Percentiles rank a stretch among this genome's conserved stretches.
phyloP scores from a whole-genome alignment of 2,329 filamentous ascomycete genomes.

The Diplodia mutila region DNA sequence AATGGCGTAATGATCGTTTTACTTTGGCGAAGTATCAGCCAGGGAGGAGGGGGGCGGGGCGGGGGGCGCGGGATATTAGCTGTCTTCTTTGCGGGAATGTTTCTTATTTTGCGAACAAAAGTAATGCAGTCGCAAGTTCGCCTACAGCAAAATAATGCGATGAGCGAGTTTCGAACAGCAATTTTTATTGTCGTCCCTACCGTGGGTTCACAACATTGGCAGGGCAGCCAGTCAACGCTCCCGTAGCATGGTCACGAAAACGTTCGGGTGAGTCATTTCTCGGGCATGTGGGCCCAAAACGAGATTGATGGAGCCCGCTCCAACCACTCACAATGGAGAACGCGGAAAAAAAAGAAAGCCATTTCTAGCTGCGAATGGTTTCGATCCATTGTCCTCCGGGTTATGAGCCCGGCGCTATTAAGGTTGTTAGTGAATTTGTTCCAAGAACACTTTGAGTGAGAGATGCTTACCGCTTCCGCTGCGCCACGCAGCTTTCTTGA shows the following conservation, averaged over 20 bases:
- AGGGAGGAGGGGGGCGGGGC: not conserved
- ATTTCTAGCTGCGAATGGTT: conserved; percentile 30
- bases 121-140: not conserved
- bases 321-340: not conserved
- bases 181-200: not conserved
- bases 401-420: conserved; percentile 36
- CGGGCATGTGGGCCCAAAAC: conserved; percentile 2
- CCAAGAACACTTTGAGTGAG: not conserved
- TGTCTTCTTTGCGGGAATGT: not conserved
- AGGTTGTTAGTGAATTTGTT: conserved; percentile 7
- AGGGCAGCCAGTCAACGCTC: conserved; percentile 2
- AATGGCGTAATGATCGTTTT: not conserved
- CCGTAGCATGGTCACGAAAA: not conserved
- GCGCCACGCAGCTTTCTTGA: conserved; percentile 24
- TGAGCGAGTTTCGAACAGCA: conserved; percentile 10
- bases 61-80: no score
- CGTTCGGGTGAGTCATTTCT: conserved; percentile 2
- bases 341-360: not conserved
- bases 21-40: no score
- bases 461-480: conserved; percentile 21
- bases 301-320: not conserved
- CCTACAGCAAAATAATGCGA: not conserved
- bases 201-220: not conserved
- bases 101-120: no score
- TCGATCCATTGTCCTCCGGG: conserved; percentile 39